A percentile compares a stretch with the other conserved stretches of the same genome.
Conservation (phyloP, 176 grass and related monocot genomes). For the Pontederia crassipes region DNA sequence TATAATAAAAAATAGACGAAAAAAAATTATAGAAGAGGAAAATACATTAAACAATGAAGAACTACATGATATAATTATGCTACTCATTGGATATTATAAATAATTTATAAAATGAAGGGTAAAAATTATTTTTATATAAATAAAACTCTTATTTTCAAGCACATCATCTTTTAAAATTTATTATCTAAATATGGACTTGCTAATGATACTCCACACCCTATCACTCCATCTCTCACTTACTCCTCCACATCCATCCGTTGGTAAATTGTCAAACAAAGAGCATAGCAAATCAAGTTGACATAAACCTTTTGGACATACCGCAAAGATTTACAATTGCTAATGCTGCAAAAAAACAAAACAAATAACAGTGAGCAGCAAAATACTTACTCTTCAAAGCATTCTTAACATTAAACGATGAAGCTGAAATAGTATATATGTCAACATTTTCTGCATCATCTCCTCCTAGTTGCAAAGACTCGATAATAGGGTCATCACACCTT, state of each 20-base stretch:
- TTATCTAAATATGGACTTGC: too few species aligned
- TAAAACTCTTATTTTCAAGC: too few species aligned
- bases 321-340: not conserved
- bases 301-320: not conserved
- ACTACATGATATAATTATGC: too few species aligned
- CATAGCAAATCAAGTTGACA: not conserved
- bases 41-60: too few species aligned
- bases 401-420: constrained; percentile 77
- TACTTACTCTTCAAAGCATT: constrained; percentile 86
- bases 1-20: not conserved
- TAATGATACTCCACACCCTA: too few species aligned
- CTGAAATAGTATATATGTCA: constrained; percentile 45
- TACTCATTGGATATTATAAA: too few species aligned
- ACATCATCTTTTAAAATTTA: too few species aligned
- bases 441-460: constrained; percentile 25
- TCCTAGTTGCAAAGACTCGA: constrained; percentile 42
- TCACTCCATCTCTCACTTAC: too few species aligned
- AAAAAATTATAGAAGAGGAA: not conserved
- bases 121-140: too few species aligned
- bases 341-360: not conserved
- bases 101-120: too few species aligned
- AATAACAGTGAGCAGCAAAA: constrained; percentile 1
- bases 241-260: too few species aligned
- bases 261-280: too few species aligned
- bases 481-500: constrained; percentile 30